Evolutionary conservation across 768 basidiomycete species (phyloP), one percentile per base, ranked within the genome.

Genomic region (Kwoniella mangroviensis): DNA sequence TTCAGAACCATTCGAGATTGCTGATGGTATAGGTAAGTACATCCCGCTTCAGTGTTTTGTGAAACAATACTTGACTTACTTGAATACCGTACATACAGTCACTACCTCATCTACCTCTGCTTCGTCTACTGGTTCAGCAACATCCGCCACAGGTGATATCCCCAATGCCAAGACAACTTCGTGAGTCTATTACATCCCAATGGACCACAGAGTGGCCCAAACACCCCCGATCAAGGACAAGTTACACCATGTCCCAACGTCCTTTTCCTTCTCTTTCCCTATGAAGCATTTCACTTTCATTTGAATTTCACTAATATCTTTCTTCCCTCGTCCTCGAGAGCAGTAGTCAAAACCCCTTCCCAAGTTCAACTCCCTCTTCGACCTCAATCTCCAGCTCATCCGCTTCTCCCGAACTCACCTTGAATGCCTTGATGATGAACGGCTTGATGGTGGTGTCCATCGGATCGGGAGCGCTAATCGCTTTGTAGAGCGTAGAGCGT

Each of bases 11-110:
- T 80, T 80, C 63, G 65, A 69, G 61, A 76, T 80, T 49, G 59
- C 62, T n/a, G 71, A 69, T 54, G 79, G 79, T 0, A 64, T 40
- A 17, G 70, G 79, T 80, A 42, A 67, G 76, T 72, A 24, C 19
- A 10, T 56, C 40, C 10, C 43, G 7, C 52, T 53, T 19, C 17
- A n/a, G n/a, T n/a, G n/a, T n/a, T 21, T 45, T 15, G 7, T 6
- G 34, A 19, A 17, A 5, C 1, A 1, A 42, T 26, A 19, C 42
- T 15, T 34, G 15, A 34, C 19, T 9, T 63, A 17, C 19, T 0
- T 24, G 12, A 24, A 6, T 42, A 15, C 6, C 10, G 4, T 45
- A n/a, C 0, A 61, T 26, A 26, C 40, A 65, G 63, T 65, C 3
- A 65, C 63, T 7, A 62, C 67, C 4, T 55, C 59, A 10, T 55